Percentiles rank a stretch among this genome's conserved stretches.
Conservation (phyloP, 148 eudicot species). For the Vaccinium macrocarpon region DNA sequence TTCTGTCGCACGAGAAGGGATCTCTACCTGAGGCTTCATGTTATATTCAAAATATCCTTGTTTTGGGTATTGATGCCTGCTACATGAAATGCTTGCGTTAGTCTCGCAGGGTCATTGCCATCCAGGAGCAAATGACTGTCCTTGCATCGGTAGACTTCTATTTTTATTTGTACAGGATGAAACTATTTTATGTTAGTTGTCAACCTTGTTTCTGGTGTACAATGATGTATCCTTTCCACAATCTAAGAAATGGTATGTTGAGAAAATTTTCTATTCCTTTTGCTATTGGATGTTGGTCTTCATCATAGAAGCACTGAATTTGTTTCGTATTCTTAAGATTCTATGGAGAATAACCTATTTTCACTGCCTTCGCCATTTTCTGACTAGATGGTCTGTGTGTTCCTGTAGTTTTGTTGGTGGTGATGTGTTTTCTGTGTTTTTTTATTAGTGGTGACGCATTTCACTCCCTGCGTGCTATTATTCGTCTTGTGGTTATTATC, state of each 20-base stretch:
- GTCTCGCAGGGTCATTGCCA: not conserved
- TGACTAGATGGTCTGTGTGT: not conserved
- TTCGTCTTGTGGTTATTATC: not conserved
- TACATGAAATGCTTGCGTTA: not conserved
- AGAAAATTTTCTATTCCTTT: not conserved
- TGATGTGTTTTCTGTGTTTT: not conserved
- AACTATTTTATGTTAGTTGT: not conserved
- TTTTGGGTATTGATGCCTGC: conserved; percentile 8
- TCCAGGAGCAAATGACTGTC: not conserved
- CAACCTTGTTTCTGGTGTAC: not conserved
- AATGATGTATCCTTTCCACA: not conserved
- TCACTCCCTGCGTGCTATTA: not conserved
- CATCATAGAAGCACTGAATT: not conserved
- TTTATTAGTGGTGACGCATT: not conserved
- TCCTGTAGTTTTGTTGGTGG: not conserved
- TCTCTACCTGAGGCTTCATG: not conserved
- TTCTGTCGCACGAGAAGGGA: not conserved
- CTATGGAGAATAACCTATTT: not conserved
- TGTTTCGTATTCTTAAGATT: not conserved
- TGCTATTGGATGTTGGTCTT: not conserved
- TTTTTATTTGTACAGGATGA: not conserved
- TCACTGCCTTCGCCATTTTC: not conserved
- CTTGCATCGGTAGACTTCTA: not conserved
- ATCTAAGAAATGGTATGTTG: not conserved
- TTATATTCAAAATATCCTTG: not conserved